Evolutionary conservation across 169 alveolate genomes (phyloP), one percentile per base, ranked within the genome.

Genomic region (Babesia sp.): DNA sequence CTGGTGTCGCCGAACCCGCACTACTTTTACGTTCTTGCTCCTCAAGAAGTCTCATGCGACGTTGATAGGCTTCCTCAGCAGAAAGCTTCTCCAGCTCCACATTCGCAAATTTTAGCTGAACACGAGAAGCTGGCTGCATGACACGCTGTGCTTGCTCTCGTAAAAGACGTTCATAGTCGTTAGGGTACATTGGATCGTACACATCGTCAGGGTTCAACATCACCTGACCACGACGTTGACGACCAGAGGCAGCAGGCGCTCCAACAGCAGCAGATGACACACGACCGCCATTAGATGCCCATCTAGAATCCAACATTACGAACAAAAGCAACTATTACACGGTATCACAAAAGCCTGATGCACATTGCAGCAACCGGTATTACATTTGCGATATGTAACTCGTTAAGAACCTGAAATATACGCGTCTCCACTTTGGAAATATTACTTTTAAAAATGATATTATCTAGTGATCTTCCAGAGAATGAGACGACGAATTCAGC

Each of bases 121-220:
- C 61, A 5, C n/a, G 39, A 3, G 74, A 31, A 5, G 63, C n/a
- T 8, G 59, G 64, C 14, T 11, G 63, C 18, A 12, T 4, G 2
- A 31, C 11, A 20, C 74, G 59, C 34, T 34, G 64, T 4, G 44
- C 39, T 26, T 12, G 31, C 74, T 64, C 74, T 3, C 61, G 6
- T 12, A 26, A 28, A n/a, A 64, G 12, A 42, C 51, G 73, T 14
- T 79, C 83, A 51, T 79, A 79, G 12, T 69, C 87, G 46, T 79
- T 79, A n/a, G 87, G 87, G 22, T 24, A 60, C 45, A 64, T 7
- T 0, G 87, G 87, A 48, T 79, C 87, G 66, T 79, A 79, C 46
- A 45, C 83, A 29, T 79, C 87, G 46, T 70, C 53, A 42, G 68
- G 75, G 39, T 79, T 79, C 69, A 70, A 69, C 44, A 36, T 74